phyloP scores from a whole-genome alignment of 495 filamentous ascomycete genomes.

The Neurospora pannonica region DNA sequence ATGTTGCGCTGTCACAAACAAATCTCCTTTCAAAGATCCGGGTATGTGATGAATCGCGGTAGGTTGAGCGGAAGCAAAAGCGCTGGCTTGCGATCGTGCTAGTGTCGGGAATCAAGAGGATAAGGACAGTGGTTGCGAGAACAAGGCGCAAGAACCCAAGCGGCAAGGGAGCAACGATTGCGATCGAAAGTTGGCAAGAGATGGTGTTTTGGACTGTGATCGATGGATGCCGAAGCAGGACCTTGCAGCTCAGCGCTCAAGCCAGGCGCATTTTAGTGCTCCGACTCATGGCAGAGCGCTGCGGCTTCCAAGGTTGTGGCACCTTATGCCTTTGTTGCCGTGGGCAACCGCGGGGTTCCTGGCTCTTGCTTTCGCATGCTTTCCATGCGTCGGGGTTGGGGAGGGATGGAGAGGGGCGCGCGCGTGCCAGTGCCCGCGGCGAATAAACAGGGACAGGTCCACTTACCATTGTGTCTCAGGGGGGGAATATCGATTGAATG shows the following conservation, averaged over 20 bases:
- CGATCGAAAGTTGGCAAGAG: not conserved
- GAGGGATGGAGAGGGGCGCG: not conserved
- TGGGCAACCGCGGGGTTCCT: conserved; percentile 17
- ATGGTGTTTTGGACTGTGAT: not conserved
- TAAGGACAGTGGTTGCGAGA: not conserved
- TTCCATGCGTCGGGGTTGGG: not conserved
- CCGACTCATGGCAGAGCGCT: not conserved
- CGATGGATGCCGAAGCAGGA: not conserved
- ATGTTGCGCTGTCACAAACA: not conserved
- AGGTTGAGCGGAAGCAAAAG: not conserved
- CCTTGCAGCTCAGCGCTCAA: not conserved
- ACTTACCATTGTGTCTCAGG: conserved; percentile 20
- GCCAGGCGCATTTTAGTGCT: not conserved
- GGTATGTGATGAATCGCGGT: not conserved
- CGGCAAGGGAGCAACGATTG: not conserved
- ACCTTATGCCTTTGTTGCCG: conserved; percentile 12
- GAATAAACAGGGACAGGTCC: conserved; percentile 5
- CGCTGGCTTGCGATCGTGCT: not conserved
- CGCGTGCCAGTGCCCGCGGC: not conserved
- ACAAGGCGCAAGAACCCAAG: not conserved
- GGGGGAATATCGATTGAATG: conserved; percentile 6
- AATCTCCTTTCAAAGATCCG: not conserved
- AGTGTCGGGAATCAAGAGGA: not conserved
- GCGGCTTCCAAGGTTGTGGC: not conserved
- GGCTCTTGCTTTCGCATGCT: not conserved